phyloP scores from a whole-genome alignment of 1,139 yeast genomes.

The Yamadazyma dendronema region DNA sequence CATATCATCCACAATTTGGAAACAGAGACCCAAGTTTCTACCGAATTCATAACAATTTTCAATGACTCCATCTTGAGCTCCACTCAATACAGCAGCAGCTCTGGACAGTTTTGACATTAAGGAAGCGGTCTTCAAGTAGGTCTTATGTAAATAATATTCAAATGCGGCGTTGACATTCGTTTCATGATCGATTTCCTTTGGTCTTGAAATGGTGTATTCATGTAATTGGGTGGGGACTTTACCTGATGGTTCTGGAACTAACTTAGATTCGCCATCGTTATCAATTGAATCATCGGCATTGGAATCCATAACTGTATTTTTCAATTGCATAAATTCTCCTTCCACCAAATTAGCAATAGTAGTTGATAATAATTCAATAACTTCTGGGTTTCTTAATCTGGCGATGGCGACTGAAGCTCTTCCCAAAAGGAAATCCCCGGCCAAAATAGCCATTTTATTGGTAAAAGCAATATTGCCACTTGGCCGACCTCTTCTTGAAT shows the following conservation, averaged over 20 bases:
- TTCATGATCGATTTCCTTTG: conserved; percentile 52
- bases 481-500: conserved; percentile 85
- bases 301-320: conserved; percentile 69
- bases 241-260: conserved; percentile 61
- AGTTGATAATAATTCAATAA: conserved; percentile 89
- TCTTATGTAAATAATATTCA: conserved; percentile 91
- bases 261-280: conserved; percentile 50
- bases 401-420: conserved; percentile 97
- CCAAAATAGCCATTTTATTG: conserved; percentile 95
- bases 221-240: conserved; percentile 59
- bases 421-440: conserved; percentile 93
- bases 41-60: conserved; percentile 92
- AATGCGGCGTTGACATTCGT: conserved; percentile 84
- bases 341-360: conserved; percentile 96
- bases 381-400: conserved; percentile 92
- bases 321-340: conserved; percentile 98
- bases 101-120: conserved; percentile 93
- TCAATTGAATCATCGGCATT: conserved; percentile 45
- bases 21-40: conserved; percentile 87
- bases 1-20: conserved; percentile 95
- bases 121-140: conserved; percentile 92
- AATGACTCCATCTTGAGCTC: conserved; percentile 69
- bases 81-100: conserved; percentile 90
- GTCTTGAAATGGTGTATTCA: conserved; percentile 53
- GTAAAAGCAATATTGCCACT: conserved; percentile 92